Evolutionary conservation across 1,139 yeast genomes (phyloP).

Genomic region (Trichomonascaceae sp.): DNA sequence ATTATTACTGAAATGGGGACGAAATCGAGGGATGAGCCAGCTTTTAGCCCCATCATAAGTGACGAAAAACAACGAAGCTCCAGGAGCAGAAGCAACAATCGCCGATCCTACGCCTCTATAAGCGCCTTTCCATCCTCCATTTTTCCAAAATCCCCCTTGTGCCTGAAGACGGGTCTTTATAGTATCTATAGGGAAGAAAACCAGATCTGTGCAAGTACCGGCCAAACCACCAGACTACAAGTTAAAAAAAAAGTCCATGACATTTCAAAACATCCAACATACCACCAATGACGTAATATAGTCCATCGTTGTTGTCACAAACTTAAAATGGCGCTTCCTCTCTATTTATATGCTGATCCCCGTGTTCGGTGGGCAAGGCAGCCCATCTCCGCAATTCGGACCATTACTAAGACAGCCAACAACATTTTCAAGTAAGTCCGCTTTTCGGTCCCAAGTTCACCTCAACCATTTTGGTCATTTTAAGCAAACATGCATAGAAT

Average conservation of each 20-base stretch:
- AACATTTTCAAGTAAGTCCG: not conserved
- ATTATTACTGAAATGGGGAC: slow-evolving; percentile 25
- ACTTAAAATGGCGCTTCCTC: not conserved
- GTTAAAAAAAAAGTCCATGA: not conserved
- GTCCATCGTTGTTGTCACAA: not conserved
- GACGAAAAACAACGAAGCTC: slow-evolving; percentile 80
- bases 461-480: not conserved
- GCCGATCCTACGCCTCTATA: slow-evolving; percentile 92
- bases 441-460: not conserved
- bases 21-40: slow-evolving; percentile 42
- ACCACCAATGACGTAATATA: not conserved
- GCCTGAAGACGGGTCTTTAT: slow-evolving; percentile 92
- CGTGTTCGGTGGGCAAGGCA: too few relatives aligned
- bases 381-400: not conserved
- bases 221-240: slow-evolving; percentile 85
- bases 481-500: not conserved
- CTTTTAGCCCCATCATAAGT: slow-evolving; percentile 77
- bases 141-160: slow-evolving; percentile 82
- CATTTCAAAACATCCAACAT: not conserved
- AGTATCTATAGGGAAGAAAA: slow-evolving; percentile 95
- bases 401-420: not conserved
- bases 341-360: not conserved
- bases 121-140: slow-evolving; percentile 91
- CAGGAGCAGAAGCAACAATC: slow-evolving; percentile 91
- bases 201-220: slow-evolving; percentile 90